phyloP scores from a whole-genome alignment of 1,139 yeast genomes.

The Nakaseomyces uthaithaninus region DNA sequence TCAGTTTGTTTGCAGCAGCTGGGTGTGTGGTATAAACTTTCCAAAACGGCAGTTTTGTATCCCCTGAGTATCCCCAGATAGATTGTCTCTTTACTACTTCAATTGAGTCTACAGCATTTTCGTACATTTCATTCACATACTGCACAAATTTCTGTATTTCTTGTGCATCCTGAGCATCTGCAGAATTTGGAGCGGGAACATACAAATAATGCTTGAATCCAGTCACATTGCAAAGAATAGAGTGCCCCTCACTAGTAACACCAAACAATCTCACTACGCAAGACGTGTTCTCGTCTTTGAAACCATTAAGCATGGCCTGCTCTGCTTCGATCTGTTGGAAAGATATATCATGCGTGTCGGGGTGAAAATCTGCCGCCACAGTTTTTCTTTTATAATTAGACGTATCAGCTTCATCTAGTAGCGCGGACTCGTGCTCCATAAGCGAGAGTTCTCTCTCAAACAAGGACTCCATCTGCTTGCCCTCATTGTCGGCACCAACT shows the following conservation, averaged over 20 bases:
- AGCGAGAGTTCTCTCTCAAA: conserved; percentile 58
- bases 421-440: conserved; percentile 42
- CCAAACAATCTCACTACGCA: conserved; percentile 82
- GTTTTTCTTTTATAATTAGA: conserved; percentile 42
- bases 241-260: conserved; percentile 76
- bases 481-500: conserved; percentile 23
- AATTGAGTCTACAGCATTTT: conserved; percentile 42
- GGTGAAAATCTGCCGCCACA: conserved; percentile 43
- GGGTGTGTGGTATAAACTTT: conserved; percentile 64
- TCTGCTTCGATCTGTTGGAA: conserved; percentile 97
- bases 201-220: conserved; percentile 88
- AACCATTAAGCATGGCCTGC: conserved; percentile 53
- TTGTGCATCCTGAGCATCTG: conserved; percentile 36
- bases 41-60: conserved; percentile 68
- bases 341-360: conserved; percentile 44
- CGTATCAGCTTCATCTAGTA: conserved; percentile 18
- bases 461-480: conserved; percentile 39
- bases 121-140: conserved; percentile 44
- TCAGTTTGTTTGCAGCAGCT: conserved; percentile 52
- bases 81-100: conserved; percentile 70
- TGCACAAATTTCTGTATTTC: conserved; percentile 44
- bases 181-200: conserved; percentile 75
- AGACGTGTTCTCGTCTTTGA: conserved; percentile 32
- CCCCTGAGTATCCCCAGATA: conserved; percentile 89
- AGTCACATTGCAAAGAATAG: conserved; percentile 81